Evolutionary conservation across 2,329 filamentous ascomycete species (phyloP).

Genomic region (Fusarium newnesense): DNA sequence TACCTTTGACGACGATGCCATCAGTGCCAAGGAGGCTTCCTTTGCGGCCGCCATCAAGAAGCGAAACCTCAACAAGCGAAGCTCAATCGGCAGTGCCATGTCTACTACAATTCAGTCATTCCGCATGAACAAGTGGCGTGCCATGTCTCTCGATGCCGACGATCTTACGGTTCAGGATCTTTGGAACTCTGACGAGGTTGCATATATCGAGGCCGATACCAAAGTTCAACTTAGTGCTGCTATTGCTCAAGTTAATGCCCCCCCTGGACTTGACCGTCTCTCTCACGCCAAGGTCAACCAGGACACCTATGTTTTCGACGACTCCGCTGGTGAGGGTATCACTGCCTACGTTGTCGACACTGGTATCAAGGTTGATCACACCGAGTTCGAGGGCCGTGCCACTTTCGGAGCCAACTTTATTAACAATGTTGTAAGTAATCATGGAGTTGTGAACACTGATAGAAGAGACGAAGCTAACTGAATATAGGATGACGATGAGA

Average conservation of each 20-base stretch:
- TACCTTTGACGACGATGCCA: constrained; percentile 58
- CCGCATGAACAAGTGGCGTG: constrained; percentile 62
- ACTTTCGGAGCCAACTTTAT: constrained; percentile 64
- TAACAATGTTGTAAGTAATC: constrained; percentile 54
- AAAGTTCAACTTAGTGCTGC: constrained; percentile 56
- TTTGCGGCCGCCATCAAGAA: constrained; percentile 63
- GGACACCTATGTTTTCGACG: constrained; percentile 59
- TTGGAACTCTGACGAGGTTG: constrained; percentile 59
- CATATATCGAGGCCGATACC: constrained; percentile 65
- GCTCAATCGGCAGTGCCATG: constrained; percentile 57
- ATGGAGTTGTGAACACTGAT: neutral
- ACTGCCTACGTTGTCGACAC: constrained; percentile 74
- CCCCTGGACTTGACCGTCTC: constrained; percentile 63
- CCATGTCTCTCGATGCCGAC: constrained; percentile 63
- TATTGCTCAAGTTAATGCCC: constrained; percentile 63
- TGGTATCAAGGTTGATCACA: constrained; percentile 67
- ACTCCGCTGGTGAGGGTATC: constrained; percentile 63
- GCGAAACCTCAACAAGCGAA: constrained; percentile 66
- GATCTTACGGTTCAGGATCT: constrained; percentile 62
- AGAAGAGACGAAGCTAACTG: constrained; percentile 1
- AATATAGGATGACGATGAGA: constrained; percentile 61
- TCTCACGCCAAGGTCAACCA: constrained; percentile 55
- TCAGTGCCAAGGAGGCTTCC: constrained; percentile 60
- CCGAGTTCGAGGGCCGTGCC: constrained; percentile 66
- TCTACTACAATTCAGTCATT: constrained; percentile 60